A percentile compares a stretch with the other conserved stretches of the same genome.
phyloP scores from a whole-genome alignment of 352 stramenopile species.

The Pythium plurisporium region DNA sequence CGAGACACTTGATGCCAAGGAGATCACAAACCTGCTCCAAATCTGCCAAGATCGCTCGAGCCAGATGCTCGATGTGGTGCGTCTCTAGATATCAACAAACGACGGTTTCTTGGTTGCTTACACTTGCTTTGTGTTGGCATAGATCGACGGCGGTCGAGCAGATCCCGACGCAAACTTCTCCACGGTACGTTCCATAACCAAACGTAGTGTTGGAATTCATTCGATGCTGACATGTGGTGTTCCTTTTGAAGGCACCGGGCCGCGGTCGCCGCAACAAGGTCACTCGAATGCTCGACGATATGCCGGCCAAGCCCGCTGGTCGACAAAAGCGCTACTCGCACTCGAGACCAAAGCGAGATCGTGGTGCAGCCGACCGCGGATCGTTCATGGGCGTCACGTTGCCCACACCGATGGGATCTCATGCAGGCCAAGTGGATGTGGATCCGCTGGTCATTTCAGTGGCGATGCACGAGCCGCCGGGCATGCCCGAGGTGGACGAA shows the following conservation, averaged over 20 bases:
- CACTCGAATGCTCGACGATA: slow-evolving; percentile 5
- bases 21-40: slow-evolving; percentile 59
- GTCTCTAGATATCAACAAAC: slow-evolving; percentile 13
- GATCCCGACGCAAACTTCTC: slow-evolving; percentile 66
- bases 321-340: slow-evolving; percentile 2
- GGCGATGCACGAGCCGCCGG: slow-evolving; percentile 16
- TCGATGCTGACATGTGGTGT: neutral
- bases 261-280: slow-evolving; percentile 11
- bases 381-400: slow-evolving; percentile 5
- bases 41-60: slow-evolving; percentile 69
- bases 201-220: neutral
- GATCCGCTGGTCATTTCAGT: neutral
- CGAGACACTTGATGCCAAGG: slow-evolving; percentile 54
- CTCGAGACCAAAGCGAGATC: slow-evolving; percentile 7
- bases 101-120: neutral
- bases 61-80: slow-evolving; percentile 68
- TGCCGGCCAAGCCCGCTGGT: neutral
- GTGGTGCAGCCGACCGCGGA: neutral
- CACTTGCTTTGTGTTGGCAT: neutral
- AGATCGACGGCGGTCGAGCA: slow-evolving; percentile 63
- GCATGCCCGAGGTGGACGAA: slow-evolving; percentile 28
- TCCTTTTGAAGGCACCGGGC: neutral
- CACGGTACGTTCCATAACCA: slow-evolving; percentile 46
- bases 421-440: neutral
- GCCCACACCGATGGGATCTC: neutral